A percentile compares a stretch with the other conserved stretches of the same genome.
Evolutionary conservation across 306 rosid species (phyloP).

Genomic region (Comarum palustre): DNA sequence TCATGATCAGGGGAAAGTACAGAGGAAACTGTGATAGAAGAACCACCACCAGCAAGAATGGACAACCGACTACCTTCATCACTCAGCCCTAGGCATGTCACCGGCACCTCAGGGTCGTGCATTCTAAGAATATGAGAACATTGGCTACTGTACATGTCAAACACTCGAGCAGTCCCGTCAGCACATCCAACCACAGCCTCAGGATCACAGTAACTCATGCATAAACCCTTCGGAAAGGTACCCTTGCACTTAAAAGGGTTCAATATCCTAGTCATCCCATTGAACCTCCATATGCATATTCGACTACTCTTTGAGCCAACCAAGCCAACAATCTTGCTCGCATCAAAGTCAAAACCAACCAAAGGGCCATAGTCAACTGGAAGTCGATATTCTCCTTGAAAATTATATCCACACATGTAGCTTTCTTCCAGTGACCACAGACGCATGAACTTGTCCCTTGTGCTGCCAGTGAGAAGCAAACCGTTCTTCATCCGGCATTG

Average conservation of each 20-base stretch:
- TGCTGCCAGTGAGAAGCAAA: background rate
- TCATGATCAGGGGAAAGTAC: background rate
- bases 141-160: constrained; percentile 1
- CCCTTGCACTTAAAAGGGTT: background rate
- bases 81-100: background rate
- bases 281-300: background rate
- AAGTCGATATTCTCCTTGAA: background rate
- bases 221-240: background rate
- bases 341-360: constrained; percentile 7
- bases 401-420: background rate
- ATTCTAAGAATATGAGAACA: constrained; percentile 1
- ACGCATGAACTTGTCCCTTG: background rate
- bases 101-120: background rate
- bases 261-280: background rate
- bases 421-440: background rate
- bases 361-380: background rate
- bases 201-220: background rate
- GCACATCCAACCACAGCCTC: constrained; percentile 12
- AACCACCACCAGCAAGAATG: background rate
- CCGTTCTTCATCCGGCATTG: background rate
- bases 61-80: background rate
- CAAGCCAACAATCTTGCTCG: constrained; percentile 4
- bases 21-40: constrained; percentile 1
- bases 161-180: background rate
- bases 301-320: background rate